A percentile compares a stretch with the other conserved stretches of the same genome.
Evolutionary conservation across 1,284 basidiomycete species (phyloP).

Genomic region (Phellinidium pouzarii): DNA sequence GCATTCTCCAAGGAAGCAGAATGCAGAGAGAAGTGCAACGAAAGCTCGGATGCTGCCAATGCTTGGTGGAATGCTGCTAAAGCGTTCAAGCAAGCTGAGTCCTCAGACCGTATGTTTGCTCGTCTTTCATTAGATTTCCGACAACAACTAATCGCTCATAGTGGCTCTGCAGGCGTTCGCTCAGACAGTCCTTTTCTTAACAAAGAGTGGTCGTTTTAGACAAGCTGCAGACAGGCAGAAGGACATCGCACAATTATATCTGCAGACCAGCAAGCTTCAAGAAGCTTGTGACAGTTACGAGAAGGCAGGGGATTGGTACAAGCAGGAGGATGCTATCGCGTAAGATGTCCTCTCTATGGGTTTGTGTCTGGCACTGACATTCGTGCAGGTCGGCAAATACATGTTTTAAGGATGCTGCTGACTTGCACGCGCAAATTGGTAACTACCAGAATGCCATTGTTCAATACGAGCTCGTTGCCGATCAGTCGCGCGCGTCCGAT

Average conservation of each 20-base stretch:
- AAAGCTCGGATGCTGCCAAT: slow-evolving; percentile 89
- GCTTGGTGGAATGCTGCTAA: slow-evolving; percentile 97
- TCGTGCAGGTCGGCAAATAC: slow-evolving; percentile 81
- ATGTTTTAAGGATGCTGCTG: slow-evolving; percentile 94
- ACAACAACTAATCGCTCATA: slow-evolving; percentile 28
- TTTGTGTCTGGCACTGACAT: slow-evolving; percentile 4
- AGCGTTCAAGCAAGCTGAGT: slow-evolving; percentile 79
- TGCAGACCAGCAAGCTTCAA: slow-evolving; percentile 61
- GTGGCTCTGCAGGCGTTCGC: slow-evolving; percentile 90
- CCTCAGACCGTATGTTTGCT: slow-evolving; percentile 62
- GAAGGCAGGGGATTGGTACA: slow-evolving; percentile 95
- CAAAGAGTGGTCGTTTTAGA: slow-evolving; percentile 84
- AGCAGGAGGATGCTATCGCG: slow-evolving; percentile 94
- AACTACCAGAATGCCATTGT: slow-evolving; percentile 83
- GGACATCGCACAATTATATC: slow-evolving; percentile 90
- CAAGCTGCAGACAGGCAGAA: slow-evolving; percentile 98
- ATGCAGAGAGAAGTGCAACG: slow-evolving; percentile 81
- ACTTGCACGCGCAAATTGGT: slow-evolving; percentile 86
- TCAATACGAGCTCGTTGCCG: slow-evolving; percentile 87
- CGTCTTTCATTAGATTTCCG: slow-evolving; percentile 1
- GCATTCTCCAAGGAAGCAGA: slow-evolving; percentile 86
- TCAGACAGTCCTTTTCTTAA: slow-evolving; percentile 80
- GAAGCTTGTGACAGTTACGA: slow-evolving; percentile 89
- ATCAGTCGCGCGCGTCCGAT: slow-evolving; percentile 74
- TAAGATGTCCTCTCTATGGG: slow-evolving; percentile 40